phyloP scores from a whole-genome alignment of 306 rosid species.

The Bauhinia variegata region DNA sequence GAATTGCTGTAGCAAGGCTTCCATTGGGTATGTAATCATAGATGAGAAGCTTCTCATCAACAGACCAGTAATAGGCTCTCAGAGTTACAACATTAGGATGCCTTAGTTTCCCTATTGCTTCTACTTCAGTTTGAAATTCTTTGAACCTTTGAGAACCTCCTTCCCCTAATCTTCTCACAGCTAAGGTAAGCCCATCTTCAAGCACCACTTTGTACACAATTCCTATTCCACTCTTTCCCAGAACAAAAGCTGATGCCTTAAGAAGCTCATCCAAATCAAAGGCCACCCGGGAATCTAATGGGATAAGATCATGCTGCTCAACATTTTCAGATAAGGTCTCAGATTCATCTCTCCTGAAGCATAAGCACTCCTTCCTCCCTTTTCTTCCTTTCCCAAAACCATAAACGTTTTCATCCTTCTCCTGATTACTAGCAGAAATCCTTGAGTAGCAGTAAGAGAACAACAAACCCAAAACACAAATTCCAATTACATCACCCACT shows the following conservation, averaged over 20 bases:
- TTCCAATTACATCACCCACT: conserved; percentile 80
- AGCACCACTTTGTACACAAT: conserved; percentile 97
- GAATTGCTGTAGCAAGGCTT: conserved; percentile 85
- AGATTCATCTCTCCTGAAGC: conserved; percentile 79
- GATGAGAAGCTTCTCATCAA: conserved; percentile 95
- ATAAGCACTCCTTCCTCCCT: conserved; percentile 67
- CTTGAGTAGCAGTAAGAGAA: conserved; percentile 86
- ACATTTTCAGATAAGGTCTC: conserved; percentile 73
- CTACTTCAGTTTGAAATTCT: conserved; percentile 97
- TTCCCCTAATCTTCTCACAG: conserved; percentile 95
- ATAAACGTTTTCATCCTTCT: conserved; percentile 46
- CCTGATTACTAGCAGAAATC: conserved; percentile 59
- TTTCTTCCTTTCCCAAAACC: conserved; percentile 58
- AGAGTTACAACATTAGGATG: conserved; percentile 86
- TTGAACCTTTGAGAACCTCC: conserved; percentile 98
- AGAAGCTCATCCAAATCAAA: conserved; percentile 98
- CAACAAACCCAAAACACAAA: conserved; percentile 82
- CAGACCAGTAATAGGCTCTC: conserved; percentile 97
- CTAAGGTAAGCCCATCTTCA: conserved; percentile 85
- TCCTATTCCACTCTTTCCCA: conserved; percentile 96
- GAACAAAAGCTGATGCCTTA: conserved; percentile 96
- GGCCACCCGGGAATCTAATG: conserved; percentile 75
- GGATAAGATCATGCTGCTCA: conserved; percentile 87
- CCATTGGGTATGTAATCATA: conserved; percentile 91
- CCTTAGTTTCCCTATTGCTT: conserved; percentile 92